A percentile compares a stretch with the other conserved stretches of the same genome.
Conservation (phyloP, 192 early-diverging fungal genomes). For the Mortierella hygrophila region DNA sequence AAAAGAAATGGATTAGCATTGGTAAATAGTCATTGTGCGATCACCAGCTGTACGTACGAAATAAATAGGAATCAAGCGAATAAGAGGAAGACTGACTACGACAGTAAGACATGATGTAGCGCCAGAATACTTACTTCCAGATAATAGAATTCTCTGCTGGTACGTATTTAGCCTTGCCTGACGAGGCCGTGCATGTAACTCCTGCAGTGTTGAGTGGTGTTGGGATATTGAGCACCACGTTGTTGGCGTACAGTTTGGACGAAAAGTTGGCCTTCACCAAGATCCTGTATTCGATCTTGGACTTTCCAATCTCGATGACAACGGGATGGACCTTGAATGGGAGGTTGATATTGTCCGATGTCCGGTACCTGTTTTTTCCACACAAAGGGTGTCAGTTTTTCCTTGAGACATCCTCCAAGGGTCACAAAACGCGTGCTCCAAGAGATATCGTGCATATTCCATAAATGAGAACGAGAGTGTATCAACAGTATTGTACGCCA, state of each 20-base stretch:
- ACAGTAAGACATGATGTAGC: not conserved
- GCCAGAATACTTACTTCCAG: slow-evolving; percentile 84
- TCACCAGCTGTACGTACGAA: not conserved
- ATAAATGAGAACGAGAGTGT: not conserved
- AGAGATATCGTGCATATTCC: not conserved
- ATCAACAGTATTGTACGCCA: not conserved
- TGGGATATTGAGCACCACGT: slow-evolving; percentile 89
- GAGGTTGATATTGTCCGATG: slow-evolving; percentile 95
- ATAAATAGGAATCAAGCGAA: not conserved
- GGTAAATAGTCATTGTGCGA: not conserved
- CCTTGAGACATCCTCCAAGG: not conserved
- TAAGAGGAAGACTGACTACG: not conserved
- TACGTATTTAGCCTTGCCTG: slow-evolving; percentile 95
- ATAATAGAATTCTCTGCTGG: slow-evolving; percentile 94
- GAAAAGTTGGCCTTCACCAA: slow-evolving; percentile 92
- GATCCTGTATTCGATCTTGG: slow-evolving; percentile 90
- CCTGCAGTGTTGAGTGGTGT: slow-evolving; percentile 92
- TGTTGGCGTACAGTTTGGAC: slow-evolving; percentile 89
- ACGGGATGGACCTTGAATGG: slow-evolving; percentile 96
- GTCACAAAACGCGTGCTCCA: not conserved
- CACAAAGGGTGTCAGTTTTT: not conserved
- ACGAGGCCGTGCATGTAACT: slow-evolving; percentile 81
- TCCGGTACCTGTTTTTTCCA: slow-evolving; percentile 75
- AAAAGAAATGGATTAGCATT: slow-evolving; percentile 25
- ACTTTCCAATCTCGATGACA: slow-evolving; percentile 87